Percentiles rank a stretch among this genome's conserved stretches.
Conservation (phyloP, 2,329 filamentous ascomycete genomes). For the Clarireedia homoeocarpa region DNA sequence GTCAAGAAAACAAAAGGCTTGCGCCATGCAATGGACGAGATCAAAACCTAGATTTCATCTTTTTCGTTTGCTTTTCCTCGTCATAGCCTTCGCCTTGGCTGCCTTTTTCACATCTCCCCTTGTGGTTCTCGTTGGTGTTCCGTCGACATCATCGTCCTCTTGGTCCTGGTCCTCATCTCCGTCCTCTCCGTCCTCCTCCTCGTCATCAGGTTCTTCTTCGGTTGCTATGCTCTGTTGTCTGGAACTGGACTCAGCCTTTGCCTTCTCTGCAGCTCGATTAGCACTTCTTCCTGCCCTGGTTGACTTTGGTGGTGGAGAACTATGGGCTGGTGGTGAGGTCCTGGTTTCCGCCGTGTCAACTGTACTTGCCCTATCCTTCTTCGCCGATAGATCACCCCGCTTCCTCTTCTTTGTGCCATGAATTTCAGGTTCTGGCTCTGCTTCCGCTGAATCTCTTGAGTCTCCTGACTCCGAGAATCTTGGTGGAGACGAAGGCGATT, state of each 20-base stretch:
- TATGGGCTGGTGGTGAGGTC: conserved; percentile 33
- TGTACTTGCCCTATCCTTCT: conserved; percentile 37
- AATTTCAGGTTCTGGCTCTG: conserved; percentile 3
- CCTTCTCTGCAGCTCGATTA: conserved; percentile 38
- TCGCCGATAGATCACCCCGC: conserved; percentile 29
- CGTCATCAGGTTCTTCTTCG: conserved; percentile 25
- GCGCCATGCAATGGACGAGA: neutral
- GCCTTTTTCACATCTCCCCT: conserved; percentile 18
- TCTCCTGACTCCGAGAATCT: conserved; percentile 21
- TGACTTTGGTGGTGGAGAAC: conserved; percentile 33
- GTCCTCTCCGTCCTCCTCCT: conserved; percentile 30
- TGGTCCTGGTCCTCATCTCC: conserved; percentile 29
- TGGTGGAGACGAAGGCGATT: conserved; percentile 31
- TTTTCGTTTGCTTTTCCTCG: conserved; percentile 26
- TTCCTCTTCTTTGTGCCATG: conserved; percentile 20
- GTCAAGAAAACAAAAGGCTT: neutral
- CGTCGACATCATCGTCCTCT: conserved; percentile 31
- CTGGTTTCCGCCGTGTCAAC: conserved; percentile 43
- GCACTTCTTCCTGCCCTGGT: conserved; percentile 26
- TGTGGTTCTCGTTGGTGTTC: conserved; percentile 22
- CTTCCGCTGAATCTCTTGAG: conserved; percentile 10
- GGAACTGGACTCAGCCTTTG: conserved; percentile 31
- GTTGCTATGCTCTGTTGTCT: conserved; percentile 29
- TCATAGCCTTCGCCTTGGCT: conserved; percentile 11
- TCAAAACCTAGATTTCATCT: conserved; percentile 11